A percentile compares a stretch with the other conserved stretches of the same genome.
Conservation (phyloP, 768 basidiomycete genomes). For the Neoboletus magnificus region DNA sequence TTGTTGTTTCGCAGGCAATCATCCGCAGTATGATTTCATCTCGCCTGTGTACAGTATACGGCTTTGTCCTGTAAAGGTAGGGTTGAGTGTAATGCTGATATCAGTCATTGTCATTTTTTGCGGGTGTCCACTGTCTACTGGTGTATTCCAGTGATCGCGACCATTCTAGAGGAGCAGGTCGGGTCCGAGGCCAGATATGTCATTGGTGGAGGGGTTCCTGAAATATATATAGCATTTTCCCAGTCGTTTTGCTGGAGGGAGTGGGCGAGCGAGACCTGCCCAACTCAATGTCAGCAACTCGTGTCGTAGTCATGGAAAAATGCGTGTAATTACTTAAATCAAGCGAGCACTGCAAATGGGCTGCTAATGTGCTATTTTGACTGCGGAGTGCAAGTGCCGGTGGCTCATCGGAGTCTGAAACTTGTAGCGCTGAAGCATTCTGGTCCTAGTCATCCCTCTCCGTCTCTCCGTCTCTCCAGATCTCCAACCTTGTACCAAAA, state of each 20-base stretch:
- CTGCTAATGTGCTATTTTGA: neutral
- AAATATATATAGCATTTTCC: neutral
- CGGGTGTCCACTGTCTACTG: neutral
- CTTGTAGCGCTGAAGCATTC: neutral
- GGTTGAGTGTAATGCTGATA: neutral
- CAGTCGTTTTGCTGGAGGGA: neutral
- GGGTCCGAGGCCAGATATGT: conserved; percentile 1
- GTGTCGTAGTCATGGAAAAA: conserved; percentile 2
- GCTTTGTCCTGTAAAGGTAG: neutral
- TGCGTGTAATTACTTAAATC: neutral
- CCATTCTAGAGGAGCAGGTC: neutral
- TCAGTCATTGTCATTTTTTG: no score
- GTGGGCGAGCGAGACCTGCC: neutral
- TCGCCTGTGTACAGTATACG: neutral
- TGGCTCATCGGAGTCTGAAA: conserved; percentile 25
- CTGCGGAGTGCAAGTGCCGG: conserved; percentile 6
- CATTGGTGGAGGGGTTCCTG: neutral
- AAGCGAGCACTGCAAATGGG: neutral
- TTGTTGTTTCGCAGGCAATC: conserved; percentile 20
- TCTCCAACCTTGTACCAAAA: neutral
- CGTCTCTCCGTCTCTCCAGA: neutral
- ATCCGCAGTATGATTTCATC: conserved; percentile 20
- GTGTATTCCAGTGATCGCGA: neutral
- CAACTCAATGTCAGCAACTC: no score
- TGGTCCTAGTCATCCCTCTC: neutral